phyloP scores from a whole-genome alignment of 1,284 basidiomycete species.

The Exobasidium rhododendri region DNA sequence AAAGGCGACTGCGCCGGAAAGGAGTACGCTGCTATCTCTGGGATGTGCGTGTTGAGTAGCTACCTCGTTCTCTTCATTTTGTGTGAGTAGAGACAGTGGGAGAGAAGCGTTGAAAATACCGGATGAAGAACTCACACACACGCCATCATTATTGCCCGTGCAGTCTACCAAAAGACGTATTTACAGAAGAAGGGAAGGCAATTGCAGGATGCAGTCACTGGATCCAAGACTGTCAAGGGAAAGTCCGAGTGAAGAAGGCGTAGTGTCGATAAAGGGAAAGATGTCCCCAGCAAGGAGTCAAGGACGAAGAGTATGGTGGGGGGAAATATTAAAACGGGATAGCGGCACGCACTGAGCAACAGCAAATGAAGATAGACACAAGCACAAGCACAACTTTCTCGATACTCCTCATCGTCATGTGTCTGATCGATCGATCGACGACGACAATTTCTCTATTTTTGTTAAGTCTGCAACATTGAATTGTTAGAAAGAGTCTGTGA shows the following conservation, averaged over 20 bases:
- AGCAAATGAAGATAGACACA: too few species aligned
- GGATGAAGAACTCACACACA: not conserved
- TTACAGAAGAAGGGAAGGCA: conserved; percentile 1
- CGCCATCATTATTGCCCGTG: not conserved
- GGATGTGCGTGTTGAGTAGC: conserved; percentile 79
- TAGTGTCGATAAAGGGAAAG: too few species aligned
- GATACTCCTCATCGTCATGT: too few species aligned
- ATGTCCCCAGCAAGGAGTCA: too few species aligned
- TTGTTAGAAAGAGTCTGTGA: too few species aligned
- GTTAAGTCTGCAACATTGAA: too few species aligned
- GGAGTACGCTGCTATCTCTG: conserved; percentile 82
- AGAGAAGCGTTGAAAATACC: too few species aligned
- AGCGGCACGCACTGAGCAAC: too few species aligned
- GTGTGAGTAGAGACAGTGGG: conserved; percentile 3
- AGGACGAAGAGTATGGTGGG: not conserved
- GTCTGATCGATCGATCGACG: too few species aligned
- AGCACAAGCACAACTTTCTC: too few species aligned
- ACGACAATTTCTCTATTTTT: too few species aligned
- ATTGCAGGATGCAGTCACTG: not conserved
- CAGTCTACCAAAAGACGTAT: conserved; percentile 13
- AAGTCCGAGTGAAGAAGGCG: conserved; percentile 5
- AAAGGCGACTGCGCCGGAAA: conserved; percentile 78
- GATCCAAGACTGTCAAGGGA: not conserved
- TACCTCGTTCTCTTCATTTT: conserved; percentile 58
- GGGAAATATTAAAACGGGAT: not conserved